These are phyloP conservation scores for Aureobasidium subglaciale DNA, from an alignment of 2,329 filamentous ascomycete species.

Conservation along the genomic window DNA sequence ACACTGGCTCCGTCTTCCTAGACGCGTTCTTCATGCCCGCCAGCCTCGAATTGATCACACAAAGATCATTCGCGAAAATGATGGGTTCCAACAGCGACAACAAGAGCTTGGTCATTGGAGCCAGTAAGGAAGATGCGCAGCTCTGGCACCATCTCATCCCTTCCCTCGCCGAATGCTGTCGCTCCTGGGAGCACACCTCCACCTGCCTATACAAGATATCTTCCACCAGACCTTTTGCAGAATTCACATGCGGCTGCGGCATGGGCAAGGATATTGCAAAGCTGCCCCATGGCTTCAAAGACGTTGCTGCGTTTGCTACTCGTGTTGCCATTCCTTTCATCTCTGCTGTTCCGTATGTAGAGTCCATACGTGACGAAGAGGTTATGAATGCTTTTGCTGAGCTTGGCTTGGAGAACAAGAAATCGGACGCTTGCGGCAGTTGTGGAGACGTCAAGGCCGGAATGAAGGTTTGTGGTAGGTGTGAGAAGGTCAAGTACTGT, in stretches of 20 bases:
- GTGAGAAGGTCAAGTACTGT: conserved; percentile 29
- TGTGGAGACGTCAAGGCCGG: not conserved
- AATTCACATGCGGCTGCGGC: conserved; percentile 34
- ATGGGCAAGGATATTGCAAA: conserved; percentile 19
- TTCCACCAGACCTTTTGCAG: conserved; percentile 16
- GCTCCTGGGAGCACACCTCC: conserved; percentile 30
- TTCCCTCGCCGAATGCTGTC: conserved; percentile 32
- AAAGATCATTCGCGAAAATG: not conserved
- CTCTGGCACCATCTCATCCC: conserved; percentile 30
- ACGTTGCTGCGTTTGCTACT: not conserved
- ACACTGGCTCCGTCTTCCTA: conserved; percentile 26
- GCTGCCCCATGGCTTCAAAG: not conserved
- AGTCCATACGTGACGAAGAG: not conserved
- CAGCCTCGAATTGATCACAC: conserved; percentile 15
- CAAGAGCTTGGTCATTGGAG: not conserved
- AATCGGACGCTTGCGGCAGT: no score
- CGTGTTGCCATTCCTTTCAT: conserved; percentile 9
- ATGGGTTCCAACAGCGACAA: not conserved
- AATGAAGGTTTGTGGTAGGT: conserved; percentile 24
- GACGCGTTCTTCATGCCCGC: conserved; percentile 31
- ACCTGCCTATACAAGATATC: conserved; percentile 28
- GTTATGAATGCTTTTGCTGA: not conserved
- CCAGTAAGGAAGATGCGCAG: conserved; percentile 20
- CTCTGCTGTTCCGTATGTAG: conserved; percentile 9
- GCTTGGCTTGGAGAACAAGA: not conserved